These are phyloP conservation scores for Tolypocladium amazonense DNA, from an alignment of 2,329 filamentous ascomycete genomes.

Conservation along the genomic window DNA sequence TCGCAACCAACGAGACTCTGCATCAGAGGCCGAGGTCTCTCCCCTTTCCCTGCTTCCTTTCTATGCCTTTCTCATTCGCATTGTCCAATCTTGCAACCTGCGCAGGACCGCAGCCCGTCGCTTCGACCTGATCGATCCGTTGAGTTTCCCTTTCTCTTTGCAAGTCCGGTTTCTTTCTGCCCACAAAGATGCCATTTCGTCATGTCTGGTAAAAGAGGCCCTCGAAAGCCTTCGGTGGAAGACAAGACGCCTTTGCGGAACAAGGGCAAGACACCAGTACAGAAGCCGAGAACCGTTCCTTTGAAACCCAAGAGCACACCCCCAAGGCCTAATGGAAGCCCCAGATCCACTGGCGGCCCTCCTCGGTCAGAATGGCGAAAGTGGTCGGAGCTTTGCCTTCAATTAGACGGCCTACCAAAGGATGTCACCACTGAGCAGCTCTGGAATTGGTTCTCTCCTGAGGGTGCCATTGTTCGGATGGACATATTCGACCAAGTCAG, in stretches of 20 bases:
- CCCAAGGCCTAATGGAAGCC: background rate
- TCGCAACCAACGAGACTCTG: background rate
- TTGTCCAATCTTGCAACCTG: too few relatives aligned
- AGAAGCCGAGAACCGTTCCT: background rate
- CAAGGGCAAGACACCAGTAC: background rate
- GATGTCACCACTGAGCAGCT: slow-evolving; percentile 31
- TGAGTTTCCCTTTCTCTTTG: background rate
- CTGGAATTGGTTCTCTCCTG: slow-evolving; percentile 36
- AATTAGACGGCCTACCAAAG: slow-evolving; percentile 21
- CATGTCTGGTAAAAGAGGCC: background rate
- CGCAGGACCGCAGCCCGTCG: too few relatives aligned
- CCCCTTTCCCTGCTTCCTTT: background rate
- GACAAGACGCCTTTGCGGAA: background rate
- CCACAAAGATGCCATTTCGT: background rate
- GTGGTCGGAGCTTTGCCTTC: slow-evolving; percentile 22
- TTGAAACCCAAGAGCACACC: background rate
- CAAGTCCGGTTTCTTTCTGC: too few relatives aligned
- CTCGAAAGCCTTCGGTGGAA: background rate
- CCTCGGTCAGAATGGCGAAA: slow-evolving; percentile 15
- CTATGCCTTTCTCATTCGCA: too few relatives aligned
- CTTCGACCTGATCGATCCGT: too few relatives aligned
- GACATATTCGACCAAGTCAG: slow-evolving; percentile 38
- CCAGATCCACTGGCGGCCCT: background rate
- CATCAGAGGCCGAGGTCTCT: background rate
- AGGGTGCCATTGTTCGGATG: slow-evolving; percentile 45